Conservation (phyloP, 2,329 filamentous ascomycete species). For the Laburnicola sp. region DNA sequence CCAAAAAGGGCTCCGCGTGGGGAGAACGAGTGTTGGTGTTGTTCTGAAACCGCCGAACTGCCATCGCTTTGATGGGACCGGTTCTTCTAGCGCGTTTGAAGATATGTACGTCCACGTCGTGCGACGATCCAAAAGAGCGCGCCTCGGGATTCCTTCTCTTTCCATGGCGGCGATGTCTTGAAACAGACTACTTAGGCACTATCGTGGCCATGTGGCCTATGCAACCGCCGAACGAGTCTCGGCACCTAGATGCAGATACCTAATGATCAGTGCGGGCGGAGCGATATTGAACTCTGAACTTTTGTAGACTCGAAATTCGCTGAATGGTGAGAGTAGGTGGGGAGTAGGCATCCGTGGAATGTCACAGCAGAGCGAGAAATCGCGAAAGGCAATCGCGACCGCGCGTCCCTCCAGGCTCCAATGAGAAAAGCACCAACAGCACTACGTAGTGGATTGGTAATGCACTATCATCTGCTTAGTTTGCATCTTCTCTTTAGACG, state of each 20-base stretch:
- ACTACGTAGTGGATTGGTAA: not conserved
- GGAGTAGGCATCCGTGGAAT: too few species aligned
- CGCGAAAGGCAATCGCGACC: constrained; percentile 1
- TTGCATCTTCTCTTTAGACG: not conserved
- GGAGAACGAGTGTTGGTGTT: not conserved
- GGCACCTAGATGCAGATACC: not conserved
- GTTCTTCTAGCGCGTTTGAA: constrained; percentile 5
- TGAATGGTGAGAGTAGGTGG: too few species aligned
- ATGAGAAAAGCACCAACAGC: too few species aligned
- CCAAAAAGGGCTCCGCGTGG: not conserved
- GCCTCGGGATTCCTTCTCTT: too few species aligned
- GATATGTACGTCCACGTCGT: not conserved
- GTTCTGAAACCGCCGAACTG: constrained; percentile 2
- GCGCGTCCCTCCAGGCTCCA: too few species aligned
- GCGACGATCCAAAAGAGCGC: too few species aligned
- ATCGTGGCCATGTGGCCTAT: not conserved
- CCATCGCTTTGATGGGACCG: not conserved
- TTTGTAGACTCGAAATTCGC: too few species aligned
- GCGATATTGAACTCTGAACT: too few species aligned
- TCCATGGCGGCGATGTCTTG: not conserved
- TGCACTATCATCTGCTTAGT: not conserved
- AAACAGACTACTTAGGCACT: not conserved
- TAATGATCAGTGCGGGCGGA: not conserved
- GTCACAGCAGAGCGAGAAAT: not conserved
- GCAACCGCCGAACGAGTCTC: not conserved